Conservation (phyloP, 805 yeast genomes). For the Grigorovia transvaalensis region DNA sequence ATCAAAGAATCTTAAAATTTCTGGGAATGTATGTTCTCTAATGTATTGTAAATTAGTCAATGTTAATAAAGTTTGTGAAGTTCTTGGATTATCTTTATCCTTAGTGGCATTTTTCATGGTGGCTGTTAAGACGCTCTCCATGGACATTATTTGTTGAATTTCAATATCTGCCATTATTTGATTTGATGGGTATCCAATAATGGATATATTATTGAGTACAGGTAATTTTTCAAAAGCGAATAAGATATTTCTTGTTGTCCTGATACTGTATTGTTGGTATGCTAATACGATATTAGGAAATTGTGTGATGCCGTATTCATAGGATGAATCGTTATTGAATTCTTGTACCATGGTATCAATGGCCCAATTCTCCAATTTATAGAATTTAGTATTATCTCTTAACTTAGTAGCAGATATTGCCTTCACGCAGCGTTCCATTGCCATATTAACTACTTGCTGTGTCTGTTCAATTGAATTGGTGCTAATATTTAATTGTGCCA, state of each 20-base stretch:
- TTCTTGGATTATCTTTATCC: constrained; percentile 31
- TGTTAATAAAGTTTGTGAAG: constrained; percentile 40
- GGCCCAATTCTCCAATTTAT: constrained; percentile 33
- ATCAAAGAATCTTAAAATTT: constrained; percentile 41
- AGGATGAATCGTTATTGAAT: not conserved
- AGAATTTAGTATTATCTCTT: constrained; percentile 36
- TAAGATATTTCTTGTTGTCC: constrained; percentile 26
- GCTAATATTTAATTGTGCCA: constrained; percentile 36
- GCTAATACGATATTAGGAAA: constrained; percentile 29
- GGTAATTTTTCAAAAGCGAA: constrained; percentile 29
- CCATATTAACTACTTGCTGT: constrained; percentile 28
- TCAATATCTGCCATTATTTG: constrained; percentile 31
- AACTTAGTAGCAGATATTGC: constrained; percentile 43
- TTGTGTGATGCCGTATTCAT: constrained; percentile 29
- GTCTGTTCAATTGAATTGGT: constrained; percentile 31
- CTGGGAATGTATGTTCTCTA: constrained; percentile 37
- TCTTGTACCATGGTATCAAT: constrained; percentile 18
- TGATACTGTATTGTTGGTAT: constrained; percentile 28
- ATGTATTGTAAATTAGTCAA: constrained; percentile 45
- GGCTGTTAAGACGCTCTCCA: constrained; percentile 38
- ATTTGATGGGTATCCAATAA: constrained; percentile 30
- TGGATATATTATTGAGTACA: constrained; percentile 27
- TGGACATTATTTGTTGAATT: constrained; percentile 32
- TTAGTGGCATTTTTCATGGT: constrained; percentile 33
- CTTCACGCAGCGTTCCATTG: constrained; percentile 36